Evolutionary conservation across 2,329 filamentous ascomycete genomes (phyloP), one percentile per base, ranked within the genome.

Genomic region (Talaromyces rugulosus): DNA sequence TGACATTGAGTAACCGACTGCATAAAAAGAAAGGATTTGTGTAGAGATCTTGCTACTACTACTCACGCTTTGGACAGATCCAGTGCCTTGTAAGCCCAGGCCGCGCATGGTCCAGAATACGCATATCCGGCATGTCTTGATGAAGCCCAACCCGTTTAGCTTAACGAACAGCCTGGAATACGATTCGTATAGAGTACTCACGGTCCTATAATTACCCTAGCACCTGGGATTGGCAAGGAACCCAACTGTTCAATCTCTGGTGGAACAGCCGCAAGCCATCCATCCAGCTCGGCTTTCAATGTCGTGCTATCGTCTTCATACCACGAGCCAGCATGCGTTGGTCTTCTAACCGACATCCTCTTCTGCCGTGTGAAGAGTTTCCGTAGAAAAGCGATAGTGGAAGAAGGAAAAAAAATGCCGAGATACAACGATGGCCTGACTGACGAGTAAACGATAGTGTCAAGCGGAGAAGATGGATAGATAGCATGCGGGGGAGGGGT

Each of bases 131-230:
- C 95, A 75, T 99, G 95, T 64, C 94, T 97, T 68, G 34, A 18
- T 51, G 61, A n/a, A 47, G 23, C 23, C 23, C 16, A 27, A 12
- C 11, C 12, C 28, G 31, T 36, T 44, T 40, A 44, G 18, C 28
- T 56, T 27, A 5, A 18, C 12, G 16, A 18, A n/a, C 5, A 40
- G 14, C 42, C 2, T 27, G 75, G 11, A 47, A 47, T 18, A 5
- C 44, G 4, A 47, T 47, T 14, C 44, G 23, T 23, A 9, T 47
- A 40, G 14, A 51, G 11, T 28, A 69, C 64, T 89, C 84, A 97
- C 94, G 95, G 95, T 64, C 92, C 92, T 73, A 99, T 97, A 61
- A 99, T 89, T 14, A 95, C 82, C 75, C 92, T 86, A 5, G 93
- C 93, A 34, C 88, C 87, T 1, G 86, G 75, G 1, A 93, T 80